Percentiles rank a stretch among this genome's conserved stretches.
phyloP scores from a whole-genome alignment of 2,329 filamentous ascomycete species.

The Neofusicoccum cordaticola region DNA sequence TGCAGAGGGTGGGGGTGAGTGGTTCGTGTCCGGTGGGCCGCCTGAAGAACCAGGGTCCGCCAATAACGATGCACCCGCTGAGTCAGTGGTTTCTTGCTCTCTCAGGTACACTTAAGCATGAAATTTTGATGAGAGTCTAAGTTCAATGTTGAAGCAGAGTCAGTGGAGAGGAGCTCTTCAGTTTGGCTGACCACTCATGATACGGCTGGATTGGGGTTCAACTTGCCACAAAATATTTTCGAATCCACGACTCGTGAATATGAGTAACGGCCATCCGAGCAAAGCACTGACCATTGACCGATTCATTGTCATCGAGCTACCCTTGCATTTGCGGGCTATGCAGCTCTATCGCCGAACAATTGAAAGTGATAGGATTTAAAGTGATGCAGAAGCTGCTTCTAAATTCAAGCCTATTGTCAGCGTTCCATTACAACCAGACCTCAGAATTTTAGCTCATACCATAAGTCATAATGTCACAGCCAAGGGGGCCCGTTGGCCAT shows the following conservation, averaged over 20 bases:
- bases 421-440: background rate
- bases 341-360: background rate
- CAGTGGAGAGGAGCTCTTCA: too few relatives aligned
- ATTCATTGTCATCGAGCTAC: background rate
- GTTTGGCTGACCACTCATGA: too few relatives aligned
- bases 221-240: too few relatives aligned
- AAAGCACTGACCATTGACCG: background rate
- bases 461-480: background rate
- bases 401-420: background rate
- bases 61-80: background rate
- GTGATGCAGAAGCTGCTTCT: background rate
- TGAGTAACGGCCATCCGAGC: background rate
- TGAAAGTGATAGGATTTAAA: background rate
- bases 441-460: background rate
- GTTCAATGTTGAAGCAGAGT: too few relatives aligned
- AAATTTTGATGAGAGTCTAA: too few relatives aligned
- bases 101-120: too few relatives aligned
- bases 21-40: background rate
- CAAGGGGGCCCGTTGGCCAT: background rate
- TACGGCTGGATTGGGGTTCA: too few relatives aligned
- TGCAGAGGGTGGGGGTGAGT: background rate
- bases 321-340: background rate
- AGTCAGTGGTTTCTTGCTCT: background rate
- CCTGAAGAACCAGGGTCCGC: background rate
- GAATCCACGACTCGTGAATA: too few relatives aligned